phyloP scores from a whole-genome alignment of 1,284 basidiomycete genomes.

The Schizopora paradoxa region DNA sequence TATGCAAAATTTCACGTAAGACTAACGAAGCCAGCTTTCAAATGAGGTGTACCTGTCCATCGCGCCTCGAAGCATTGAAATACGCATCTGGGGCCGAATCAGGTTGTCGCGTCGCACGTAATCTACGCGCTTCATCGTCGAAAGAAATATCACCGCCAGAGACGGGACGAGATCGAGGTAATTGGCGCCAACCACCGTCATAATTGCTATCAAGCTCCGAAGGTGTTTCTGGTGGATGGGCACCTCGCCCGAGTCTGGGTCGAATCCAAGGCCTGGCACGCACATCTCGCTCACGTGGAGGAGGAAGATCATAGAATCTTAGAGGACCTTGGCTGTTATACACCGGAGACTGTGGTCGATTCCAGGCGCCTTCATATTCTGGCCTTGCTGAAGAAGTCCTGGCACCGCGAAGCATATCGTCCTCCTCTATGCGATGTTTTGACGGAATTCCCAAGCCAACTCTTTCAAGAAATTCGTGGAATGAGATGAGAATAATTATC shows the following conservation, averaged over 20 bases:
- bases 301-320: neutral
- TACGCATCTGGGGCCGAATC: no score
- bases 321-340: no score
- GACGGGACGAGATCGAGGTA: neutral
- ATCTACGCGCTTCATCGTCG: conserved; percentile 3
- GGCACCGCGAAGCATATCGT: no score
- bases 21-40: neutral
- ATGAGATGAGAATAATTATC: no score
- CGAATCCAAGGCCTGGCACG: conserved; percentile 1
- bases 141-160: conserved; percentile 11
- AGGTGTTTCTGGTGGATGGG: neutral
- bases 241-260: neutral
- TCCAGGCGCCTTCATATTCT: no score
- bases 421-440: no score
- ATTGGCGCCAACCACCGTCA: neutral
- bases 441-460: no score
- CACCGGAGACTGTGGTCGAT: no score
- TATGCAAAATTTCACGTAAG: neutral
- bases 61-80: conserved; percentile 5
- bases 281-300: neutral
- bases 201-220: neutral
- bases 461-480: no score
- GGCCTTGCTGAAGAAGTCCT: no score
- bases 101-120: no score
- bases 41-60: neutral